Evolutionary conservation across 164 flowering plant genomes (phyloP), one percentile per base, ranked within the genome.

Genomic region (Protea cynaroides): DNA sequence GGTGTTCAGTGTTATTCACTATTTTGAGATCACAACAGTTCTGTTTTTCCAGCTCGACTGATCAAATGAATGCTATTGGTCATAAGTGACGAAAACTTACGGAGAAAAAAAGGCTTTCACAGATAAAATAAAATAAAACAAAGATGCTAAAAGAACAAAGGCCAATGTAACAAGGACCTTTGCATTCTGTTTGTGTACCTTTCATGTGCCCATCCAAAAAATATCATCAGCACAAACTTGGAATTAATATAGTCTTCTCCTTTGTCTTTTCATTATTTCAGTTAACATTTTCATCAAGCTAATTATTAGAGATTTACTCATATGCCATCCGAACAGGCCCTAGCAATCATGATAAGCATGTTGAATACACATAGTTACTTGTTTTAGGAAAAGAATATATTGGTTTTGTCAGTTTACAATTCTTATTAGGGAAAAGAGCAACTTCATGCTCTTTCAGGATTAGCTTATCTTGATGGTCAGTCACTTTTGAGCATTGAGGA

Each of bases 41-140:
- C 75, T 82, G 97, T 74, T 85, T 86, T 53, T 86, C 94, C 79
- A 89, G 83, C 85, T 88, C 98, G 86, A 87, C 98, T 93, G 84
- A 24, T 37, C 57, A 72, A 24, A 72, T 21, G 64, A 76, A 71
- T 52, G 7, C 22, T 36, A 69, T 47, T 29, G 17, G n/a, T 47
- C 47, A 58, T 55, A 47, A 69, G 66, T 59, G 9, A n/a, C 22
- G 14, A 22, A 37, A 37, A 55, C 18, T 37, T 46, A 47, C n/a
- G n/a, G n/a, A n/a, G n/a, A n/a, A n/a, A n/a, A n/a, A n/a, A n/a
- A n/a, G n/a, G n/a, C n/a, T n/a, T 53, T 23, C 23, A 29, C 2
- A 44, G 34, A 47, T 50, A 13, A 66, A 55, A 38, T 25, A 54
- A 53, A 2, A 3, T 17, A 22, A 22, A 19, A 63, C 5, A 53